phyloP scores from a whole-genome alignment of 2,329 filamentous ascomycete species.

The Penicillium sp. region DNA sequence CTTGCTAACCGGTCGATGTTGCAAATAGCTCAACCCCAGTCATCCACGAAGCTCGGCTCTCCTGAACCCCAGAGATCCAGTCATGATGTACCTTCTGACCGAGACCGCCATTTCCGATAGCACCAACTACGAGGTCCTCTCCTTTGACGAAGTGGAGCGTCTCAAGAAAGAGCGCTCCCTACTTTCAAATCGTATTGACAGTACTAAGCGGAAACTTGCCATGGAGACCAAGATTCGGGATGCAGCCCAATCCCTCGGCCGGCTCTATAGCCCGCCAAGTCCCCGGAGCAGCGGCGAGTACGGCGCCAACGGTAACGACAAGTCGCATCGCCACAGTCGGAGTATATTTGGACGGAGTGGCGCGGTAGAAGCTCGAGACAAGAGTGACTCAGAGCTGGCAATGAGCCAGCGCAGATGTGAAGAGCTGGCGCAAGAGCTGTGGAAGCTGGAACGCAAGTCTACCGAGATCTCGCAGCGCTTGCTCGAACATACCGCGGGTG shows the following conservation, averaged over 20 bases:
- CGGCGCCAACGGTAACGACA: slow-evolving; percentile 34
- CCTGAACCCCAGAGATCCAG: slow-evolving; percentile 55
- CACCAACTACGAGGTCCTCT: slow-evolving; percentile 78
- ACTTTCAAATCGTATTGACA: slow-evolving; percentile 75
- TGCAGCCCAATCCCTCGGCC: slow-evolving; percentile 82
- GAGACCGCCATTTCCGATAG: slow-evolving; percentile 93
- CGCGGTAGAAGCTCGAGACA: slow-evolving; percentile 41
- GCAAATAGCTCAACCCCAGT: slow-evolving; percentile 54
- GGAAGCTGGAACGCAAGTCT: slow-evolving; percentile 73
- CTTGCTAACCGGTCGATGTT: neutral
- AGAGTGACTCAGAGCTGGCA: slow-evolving; percentile 73
- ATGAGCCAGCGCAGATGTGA: slow-evolving; percentile 80
- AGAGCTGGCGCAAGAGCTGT: slow-evolving; percentile 77
- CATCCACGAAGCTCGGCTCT: slow-evolving; percentile 41
- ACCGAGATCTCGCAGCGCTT: slow-evolving; percentile 75
- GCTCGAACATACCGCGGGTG: slow-evolving; percentile 87
- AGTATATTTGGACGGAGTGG: slow-evolving; percentile 52
- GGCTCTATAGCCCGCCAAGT: slow-evolving; percentile 71
- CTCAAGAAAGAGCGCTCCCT: slow-evolving; percentile 83
- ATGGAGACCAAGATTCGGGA: slow-evolving; percentile 94
- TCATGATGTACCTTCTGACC: slow-evolving; percentile 87
- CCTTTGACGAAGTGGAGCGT: slow-evolving; percentile 86
- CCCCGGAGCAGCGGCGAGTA: slow-evolving; percentile 52
- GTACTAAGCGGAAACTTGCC: slow-evolving; percentile 77
- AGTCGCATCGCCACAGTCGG: slow-evolving; percentile 56